phyloP scores from a whole-genome alignment of 306 rosid species.

The Arachis stenosperma region DNA sequence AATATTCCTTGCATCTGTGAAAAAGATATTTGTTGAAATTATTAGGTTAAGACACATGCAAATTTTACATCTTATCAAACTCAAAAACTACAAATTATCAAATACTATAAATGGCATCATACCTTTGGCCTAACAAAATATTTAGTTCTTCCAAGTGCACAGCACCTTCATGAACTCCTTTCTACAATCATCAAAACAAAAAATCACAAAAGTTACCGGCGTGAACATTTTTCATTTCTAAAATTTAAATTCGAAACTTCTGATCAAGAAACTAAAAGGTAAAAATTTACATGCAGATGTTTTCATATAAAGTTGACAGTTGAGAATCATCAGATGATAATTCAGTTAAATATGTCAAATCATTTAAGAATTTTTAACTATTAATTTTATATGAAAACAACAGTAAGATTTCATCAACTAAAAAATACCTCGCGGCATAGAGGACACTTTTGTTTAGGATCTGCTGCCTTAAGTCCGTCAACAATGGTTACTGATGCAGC shows the following conservation, averaged over 20 bases:
- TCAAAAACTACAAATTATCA: no score
- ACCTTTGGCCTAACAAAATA: constrained; percentile 69
- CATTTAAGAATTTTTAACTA: no score
- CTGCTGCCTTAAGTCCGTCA: constrained; percentile 66
- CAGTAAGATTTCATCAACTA: no score
- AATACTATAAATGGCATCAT: neutral
- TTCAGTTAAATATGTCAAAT: no score
- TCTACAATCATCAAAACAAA: constrained; percentile 49
- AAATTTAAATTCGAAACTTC: no score
- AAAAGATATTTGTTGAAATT: neutral
- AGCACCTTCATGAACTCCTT: constrained; percentile 59
- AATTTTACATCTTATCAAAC: neutral
- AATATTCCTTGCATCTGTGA: constrained; percentile 71
- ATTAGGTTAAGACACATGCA: constrained; percentile 6
- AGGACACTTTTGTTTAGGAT: constrained; percentile 75
- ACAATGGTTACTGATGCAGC: constrained; percentile 84
- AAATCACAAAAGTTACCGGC: neutral
- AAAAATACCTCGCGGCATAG: constrained; percentile 70
- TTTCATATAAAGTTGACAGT: no score
- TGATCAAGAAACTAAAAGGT: no score
- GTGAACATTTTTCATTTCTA: neutral
- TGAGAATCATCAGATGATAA: no score
- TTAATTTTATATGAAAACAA: no score
- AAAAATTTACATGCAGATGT: no score
- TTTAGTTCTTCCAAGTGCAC: constrained; percentile 80